phyloP scores from a whole-genome alignment of 1,139 yeast species.

The Yamadazyma epiphylla region DNA sequence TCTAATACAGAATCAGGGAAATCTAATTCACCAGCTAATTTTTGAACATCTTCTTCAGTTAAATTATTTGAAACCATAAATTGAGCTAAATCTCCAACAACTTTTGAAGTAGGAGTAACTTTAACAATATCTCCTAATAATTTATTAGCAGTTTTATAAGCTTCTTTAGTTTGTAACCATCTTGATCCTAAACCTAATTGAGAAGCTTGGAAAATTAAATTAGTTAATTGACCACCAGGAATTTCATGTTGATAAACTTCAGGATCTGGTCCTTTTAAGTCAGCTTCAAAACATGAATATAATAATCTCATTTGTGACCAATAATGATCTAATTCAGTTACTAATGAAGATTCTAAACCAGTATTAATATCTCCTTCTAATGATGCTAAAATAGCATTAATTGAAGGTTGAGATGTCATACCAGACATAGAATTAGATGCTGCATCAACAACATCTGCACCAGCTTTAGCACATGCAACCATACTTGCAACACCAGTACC shows the following conservation, averaged over 20 bases:
- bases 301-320: conserved; percentile 99
- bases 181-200: conserved; percentile 95
- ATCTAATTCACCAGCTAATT: conserved; percentile 84
- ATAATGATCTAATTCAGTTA: conserved; percentile 83
- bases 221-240: conserved; percentile 99
- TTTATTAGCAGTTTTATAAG: conserved; percentile 85
- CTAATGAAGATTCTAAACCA: conserved; percentile 62
- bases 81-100: conserved; percentile 98
- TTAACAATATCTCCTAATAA: conserved; percentile 94
- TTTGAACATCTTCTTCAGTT: conserved; percentile 76
- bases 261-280: conserved; percentile 98
- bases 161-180: conserved; percentile 94
- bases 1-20: conserved; percentile 98
- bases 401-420: conserved; percentile 96
- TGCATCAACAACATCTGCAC: conserved; percentile 98
- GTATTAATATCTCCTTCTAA: conserved; percentile 82
- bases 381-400: conserved; percentile 88
- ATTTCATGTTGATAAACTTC: conserved; percentile 97
- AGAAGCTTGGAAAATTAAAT: conserved; percentile 96
- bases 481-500: conserved; percentile 98
- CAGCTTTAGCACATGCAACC: conserved; percentile 91
- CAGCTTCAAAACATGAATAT: conserved; percentile 97
- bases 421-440: conserved; percentile 98
- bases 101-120: conserved; percentile 98
- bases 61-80: conserved; percentile 96